Evolutionary conservation across 2,329 filamentous ascomycete species (phyloP), one percentile per base, ranked within the genome.

Genomic region (Akanthomyces uredinophilus): DNA sequence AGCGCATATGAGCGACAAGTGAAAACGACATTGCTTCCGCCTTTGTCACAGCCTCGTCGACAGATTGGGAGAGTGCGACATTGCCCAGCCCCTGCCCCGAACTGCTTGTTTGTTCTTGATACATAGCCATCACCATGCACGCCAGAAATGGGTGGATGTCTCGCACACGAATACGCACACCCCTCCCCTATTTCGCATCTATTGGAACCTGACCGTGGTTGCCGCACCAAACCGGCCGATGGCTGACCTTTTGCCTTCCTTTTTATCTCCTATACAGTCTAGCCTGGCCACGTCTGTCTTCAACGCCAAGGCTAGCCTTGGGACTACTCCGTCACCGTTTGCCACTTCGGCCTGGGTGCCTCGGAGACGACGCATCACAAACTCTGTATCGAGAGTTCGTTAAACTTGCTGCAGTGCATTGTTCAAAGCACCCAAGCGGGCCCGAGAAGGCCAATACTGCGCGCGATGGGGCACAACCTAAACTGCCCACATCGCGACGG

Each of bases 211-310:
- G 13, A 8, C 27, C 43, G 27, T 39, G 55, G n/a, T 7, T n/a
- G 37, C 20, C 46, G 22, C 46, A 51, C 43, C 20, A 51, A 32
- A 39, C 6, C 22, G 46, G 32, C 44, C 44, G 55, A 49, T 7
- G 14, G 55, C 44, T 58, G 55, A 29, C 32, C 10, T 32, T 51
- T 29, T 29, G 35, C 32, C 46, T 29, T 51, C 35, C 35, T 37
- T 41, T 58, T 58, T 41, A 50, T 49, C 44, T 50, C 55, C 55
- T 32, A 49, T 51, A 41, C 35, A 51, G 56, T 59, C 56, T 51
- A 59, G 46, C 46, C n/a, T 24, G 20, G 56, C 56, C 56, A 59
- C 56, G 56, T 59, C 46, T 59, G n/a, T 14, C 39, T 32, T 59
- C 32, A 24, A 43, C 46, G 35, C 56, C 56, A 59, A 59, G 46